Conservation (phyloP, 257 asterid species). For the Salvia hispanica region DNA sequence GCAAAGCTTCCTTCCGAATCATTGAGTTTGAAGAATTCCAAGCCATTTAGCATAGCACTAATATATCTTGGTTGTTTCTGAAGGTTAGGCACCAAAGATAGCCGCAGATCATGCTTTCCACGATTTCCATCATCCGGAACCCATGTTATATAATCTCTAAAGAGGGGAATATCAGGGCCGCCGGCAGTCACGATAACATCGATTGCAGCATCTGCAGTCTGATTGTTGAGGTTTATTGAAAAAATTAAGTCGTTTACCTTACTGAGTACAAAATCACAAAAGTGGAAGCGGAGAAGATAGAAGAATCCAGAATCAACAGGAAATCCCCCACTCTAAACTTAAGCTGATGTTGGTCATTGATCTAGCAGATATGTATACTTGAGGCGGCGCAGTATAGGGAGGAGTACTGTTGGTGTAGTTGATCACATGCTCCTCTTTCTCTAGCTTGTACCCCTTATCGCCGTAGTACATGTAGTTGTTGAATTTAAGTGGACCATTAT, state of each 20-base stretch:
- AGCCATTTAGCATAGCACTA: constrained; percentile 78
- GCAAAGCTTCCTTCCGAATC: constrained; percentile 64
- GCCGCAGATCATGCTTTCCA: constrained; percentile 56
- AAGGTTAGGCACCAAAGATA: constrained; percentile 55
- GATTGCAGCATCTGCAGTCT: constrained; percentile 41
- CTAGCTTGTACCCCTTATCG: too few relatives aligned
- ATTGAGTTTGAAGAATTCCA: constrained; percentile 71
- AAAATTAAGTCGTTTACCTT: constrained; percentile 47
- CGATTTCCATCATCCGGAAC: neutral
- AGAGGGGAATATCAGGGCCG: constrained; percentile 55
- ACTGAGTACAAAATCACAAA: constrained; percentile 43
- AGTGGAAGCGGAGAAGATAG: constrained; percentile 55
- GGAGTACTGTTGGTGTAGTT: too few relatives aligned
- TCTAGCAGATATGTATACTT: too few relatives aligned
- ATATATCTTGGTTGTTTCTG: constrained; percentile 34
- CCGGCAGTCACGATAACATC: too few relatives aligned
- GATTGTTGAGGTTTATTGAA: constrained; percentile 34
- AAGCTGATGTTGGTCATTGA: too few relatives aligned
- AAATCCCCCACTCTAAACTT: too few relatives aligned
- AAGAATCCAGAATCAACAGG: constrained; percentile 46
- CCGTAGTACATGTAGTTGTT: too few relatives aligned
- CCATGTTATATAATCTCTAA: constrained; percentile 54
- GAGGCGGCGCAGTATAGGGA: too few relatives aligned
- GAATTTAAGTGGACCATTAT: too few relatives aligned
- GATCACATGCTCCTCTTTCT: too few relatives aligned